A percentile compares a stretch with the other conserved stretches of the same genome.
phyloP scores from a whole-genome alignment of 2,329 filamentous ascomycete genomes.

The Coleophoma cylindrospora region DNA sequence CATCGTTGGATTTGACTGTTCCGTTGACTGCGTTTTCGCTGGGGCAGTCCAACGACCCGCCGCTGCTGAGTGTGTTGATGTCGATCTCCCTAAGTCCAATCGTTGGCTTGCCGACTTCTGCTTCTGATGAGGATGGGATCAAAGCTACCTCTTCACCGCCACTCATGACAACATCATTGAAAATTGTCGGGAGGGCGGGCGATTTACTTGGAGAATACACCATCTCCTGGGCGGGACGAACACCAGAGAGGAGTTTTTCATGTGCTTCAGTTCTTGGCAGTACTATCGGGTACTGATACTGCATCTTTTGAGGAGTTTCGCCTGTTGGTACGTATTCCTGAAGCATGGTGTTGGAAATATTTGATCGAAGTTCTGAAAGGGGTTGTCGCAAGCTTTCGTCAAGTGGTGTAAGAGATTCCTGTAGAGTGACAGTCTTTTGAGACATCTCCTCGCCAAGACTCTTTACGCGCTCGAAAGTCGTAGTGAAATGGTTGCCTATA shows the following conservation, averaged over 20 bases:
- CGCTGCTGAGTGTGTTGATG: constrained; percentile 33
- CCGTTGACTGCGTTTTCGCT: constrained; percentile 1
- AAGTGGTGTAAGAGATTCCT: constrained; percentile 57
- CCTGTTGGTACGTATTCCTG: constrained; percentile 83
- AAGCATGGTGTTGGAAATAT: constrained; percentile 60
- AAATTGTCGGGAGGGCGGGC: constrained; percentile 8
- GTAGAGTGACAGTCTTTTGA: constrained; percentile 51
- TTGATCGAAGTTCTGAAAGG: constrained; percentile 64
- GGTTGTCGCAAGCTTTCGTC: constrained; percentile 59
- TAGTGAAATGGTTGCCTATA: constrained; percentile 65
- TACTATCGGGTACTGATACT: constrained; percentile 74
- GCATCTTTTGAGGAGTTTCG: constrained; percentile 73
- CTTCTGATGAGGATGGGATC: constrained; percentile 9
- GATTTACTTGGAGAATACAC: constrained; percentile 13
- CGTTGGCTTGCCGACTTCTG: constrained; percentile 27
- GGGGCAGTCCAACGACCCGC: constrained; percentile 3
- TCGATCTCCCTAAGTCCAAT: constrained; percentile 45
- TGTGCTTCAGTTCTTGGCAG: constrained; percentile 72
- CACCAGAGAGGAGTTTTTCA: constrained; percentile 47
- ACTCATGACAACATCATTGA: constrained; percentile 18
- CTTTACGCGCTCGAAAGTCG: constrained; percentile 63
- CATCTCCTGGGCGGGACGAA: constrained; percentile 35
- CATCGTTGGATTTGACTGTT: not conserved
- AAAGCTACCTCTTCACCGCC: constrained; percentile 9
- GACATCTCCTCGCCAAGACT: constrained; percentile 65